Evolutionary conservation across 108 stramenopile genomes (phyloP).

Genomic region (Aureococcus anophagefferens): DNA sequence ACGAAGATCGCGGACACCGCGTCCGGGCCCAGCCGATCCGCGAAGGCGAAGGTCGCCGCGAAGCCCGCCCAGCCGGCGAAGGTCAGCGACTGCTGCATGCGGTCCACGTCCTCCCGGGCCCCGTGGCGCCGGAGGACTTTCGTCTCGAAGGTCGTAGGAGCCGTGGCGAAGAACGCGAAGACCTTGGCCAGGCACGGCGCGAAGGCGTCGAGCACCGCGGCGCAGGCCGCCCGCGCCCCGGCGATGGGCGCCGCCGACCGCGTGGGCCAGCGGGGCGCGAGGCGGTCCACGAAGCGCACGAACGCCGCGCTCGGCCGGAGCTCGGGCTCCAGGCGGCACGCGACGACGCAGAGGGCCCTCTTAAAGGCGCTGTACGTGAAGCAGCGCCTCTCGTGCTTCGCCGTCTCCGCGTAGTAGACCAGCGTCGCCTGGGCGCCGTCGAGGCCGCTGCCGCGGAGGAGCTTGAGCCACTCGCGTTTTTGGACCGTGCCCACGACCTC

Average conservation of each 20-base stretch:
- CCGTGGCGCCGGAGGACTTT: background rate
- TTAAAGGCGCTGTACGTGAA: background rate
- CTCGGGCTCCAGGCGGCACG: background rate
- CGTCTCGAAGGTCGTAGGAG: background rate
- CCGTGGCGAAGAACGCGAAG: background rate
- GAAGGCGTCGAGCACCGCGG: background rate
- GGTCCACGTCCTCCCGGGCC: background rate
- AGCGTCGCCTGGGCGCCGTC: background rate
- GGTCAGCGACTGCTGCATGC: background rate
- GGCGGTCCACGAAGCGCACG: background rate
- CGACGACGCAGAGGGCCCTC: background rate
- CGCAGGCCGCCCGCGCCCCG: background rate
- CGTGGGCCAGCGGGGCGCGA: background rate
- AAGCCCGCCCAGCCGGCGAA: background rate
- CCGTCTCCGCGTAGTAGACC: background rate
- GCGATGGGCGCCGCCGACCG: background rate
- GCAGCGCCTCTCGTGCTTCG: background rate
- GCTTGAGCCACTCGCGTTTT: background rate
- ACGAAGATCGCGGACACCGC: background rate
- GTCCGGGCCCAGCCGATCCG: background rate
- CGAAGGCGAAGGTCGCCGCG: background rate
- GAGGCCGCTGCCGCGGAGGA: background rate
- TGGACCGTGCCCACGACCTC: background rate
- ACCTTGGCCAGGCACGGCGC: background rate
- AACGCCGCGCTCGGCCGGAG: background rate